Evolutionary conservation across 164 flowering plant species (phyloP).

Genomic region (Aristolochia fimbriata): DNA sequence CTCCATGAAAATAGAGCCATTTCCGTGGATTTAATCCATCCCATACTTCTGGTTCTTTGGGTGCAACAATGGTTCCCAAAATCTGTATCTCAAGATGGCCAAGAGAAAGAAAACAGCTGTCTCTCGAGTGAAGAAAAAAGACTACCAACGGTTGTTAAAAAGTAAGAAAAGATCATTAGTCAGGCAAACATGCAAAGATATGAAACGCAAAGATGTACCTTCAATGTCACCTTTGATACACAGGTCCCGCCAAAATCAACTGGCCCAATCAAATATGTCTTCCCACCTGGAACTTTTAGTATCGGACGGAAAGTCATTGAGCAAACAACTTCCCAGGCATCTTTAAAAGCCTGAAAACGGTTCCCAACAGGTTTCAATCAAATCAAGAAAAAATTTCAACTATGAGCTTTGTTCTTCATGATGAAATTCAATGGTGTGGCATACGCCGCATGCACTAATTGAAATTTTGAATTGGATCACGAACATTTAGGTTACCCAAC

Average conservation of each 20-base stretch:
- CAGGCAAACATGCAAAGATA: no score
- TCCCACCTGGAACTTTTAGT: constrained; percentile 45
- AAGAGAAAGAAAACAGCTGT: background rate
- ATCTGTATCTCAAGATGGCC: constrained; percentile 30
- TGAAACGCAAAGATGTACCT: constrained; percentile 25
- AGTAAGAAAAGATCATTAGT: no score
- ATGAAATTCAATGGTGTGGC: background rate
- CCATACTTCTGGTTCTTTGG: constrained; percentile 67
- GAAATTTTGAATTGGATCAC: no score
- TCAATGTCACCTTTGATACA: constrained; percentile 46
- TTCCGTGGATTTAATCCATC: constrained; percentile 45
- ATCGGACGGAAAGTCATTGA: constrained; percentile 25
- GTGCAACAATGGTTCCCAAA: constrained; percentile 63
- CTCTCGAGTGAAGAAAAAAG: background rate
- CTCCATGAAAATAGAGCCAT: constrained; percentile 76
- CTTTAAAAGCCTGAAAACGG: constrained; percentile 43
- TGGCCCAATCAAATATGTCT: constrained; percentile 42
- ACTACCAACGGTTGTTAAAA: no score
- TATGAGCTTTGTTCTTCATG: background rate
- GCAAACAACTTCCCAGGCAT: constrained; percentile 74
- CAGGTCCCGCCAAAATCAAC: constrained; percentile 71
- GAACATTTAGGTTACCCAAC: no score
- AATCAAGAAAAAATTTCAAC: background rate
- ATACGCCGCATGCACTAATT: no score
- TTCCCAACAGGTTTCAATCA: background rate